Conservation (phyloP, 2,329 filamentous ascomycete genomes). For the Pyricularia grisea region DNA sequence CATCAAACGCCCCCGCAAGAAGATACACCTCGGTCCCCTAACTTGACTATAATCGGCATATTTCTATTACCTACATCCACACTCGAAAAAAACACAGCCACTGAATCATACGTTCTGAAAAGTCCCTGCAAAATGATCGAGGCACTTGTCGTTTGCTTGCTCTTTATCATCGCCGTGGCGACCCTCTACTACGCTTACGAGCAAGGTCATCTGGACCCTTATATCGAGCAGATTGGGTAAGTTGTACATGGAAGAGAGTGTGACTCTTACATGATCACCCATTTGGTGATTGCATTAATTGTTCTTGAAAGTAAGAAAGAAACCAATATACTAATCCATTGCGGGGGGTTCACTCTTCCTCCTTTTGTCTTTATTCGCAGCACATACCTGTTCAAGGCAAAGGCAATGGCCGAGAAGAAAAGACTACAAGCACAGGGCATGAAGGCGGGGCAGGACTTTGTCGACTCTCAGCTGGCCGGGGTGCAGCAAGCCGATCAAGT, state of each 20-base stretch:
- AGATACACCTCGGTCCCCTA: neutral
- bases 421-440: constrained; percentile 26
- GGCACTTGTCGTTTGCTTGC: constrained; percentile 16
- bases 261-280: neutral
- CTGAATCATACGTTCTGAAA: neutral
- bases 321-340: neutral
- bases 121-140: neutral
- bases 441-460: constrained; percentile 28
- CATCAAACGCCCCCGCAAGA: neutral
- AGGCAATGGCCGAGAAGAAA: constrained; percentile 29
- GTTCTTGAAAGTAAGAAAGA: neutral
- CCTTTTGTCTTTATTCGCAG: constrained; percentile 3
- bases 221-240: constrained; percentile 25
- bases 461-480: constrained; percentile 23
- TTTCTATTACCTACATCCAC: neutral
- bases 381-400: constrained; percentile 27
- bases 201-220: constrained; percentile 25
- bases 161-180: constrained; percentile 17
- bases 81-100: neutral
- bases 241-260: neutral
- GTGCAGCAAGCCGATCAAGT: constrained; percentile 24
- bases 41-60: neutral
- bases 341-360: neutral
- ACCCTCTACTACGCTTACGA: constrained; percentile 24
- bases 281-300: neutral